Percentiles rank a stretch among this genome's conserved stretches.
These are phyloP conservation scores for Boletellus deceptivus DNA, from an alignment of 1,284 basidiomycete species.

Conservation along the genomic window DNA sequence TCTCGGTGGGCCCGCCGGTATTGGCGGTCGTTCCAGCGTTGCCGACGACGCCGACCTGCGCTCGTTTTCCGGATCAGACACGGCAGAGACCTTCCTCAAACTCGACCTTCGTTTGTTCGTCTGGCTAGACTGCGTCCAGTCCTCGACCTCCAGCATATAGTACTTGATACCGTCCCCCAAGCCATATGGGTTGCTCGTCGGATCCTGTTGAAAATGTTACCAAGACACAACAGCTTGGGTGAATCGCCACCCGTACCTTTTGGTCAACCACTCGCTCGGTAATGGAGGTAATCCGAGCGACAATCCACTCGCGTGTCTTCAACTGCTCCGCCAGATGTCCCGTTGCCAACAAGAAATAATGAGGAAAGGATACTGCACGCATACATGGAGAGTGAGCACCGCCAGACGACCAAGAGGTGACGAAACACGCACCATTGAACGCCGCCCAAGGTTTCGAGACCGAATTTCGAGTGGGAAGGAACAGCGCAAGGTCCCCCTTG, in stretches of 20 bases:
- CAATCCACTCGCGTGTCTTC: constrained; percentile 89
- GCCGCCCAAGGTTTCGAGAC: constrained; percentile 95
- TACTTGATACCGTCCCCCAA: constrained; percentile 90
- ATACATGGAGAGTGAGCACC: background rate
- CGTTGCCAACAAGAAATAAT: constrained; percentile 92
- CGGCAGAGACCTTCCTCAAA: constrained; percentile 49
- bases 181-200: constrained; percentile 72
- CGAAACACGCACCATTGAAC: constrained; percentile 71
- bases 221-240: constrained; percentile 9
- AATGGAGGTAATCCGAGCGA: constrained; percentile 87
- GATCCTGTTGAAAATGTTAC: constrained; percentile 47
- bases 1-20: constrained; percentile 54
- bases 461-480: constrained; percentile 92
- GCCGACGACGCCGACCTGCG: constrained; percentile 35
- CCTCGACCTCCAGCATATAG: constrained; percentile 91
- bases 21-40: constrained; percentile 30
- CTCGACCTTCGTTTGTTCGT: constrained; percentile 57
- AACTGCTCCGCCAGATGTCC: constrained; percentile 83
- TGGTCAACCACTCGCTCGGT: constrained; percentile 82
- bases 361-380: constrained; percentile 82
- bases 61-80: constrained; percentile 36
- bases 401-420: background rate
- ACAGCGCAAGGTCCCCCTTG: constrained; percentile 91
- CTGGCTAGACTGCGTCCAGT: constrained; percentile 76
- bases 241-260: constrained; percentile 48